Evolutionary conservation across 2,329 filamentous ascomycete genomes (phyloP).

Genomic region (Colletotrichum tanaceti): DNA sequence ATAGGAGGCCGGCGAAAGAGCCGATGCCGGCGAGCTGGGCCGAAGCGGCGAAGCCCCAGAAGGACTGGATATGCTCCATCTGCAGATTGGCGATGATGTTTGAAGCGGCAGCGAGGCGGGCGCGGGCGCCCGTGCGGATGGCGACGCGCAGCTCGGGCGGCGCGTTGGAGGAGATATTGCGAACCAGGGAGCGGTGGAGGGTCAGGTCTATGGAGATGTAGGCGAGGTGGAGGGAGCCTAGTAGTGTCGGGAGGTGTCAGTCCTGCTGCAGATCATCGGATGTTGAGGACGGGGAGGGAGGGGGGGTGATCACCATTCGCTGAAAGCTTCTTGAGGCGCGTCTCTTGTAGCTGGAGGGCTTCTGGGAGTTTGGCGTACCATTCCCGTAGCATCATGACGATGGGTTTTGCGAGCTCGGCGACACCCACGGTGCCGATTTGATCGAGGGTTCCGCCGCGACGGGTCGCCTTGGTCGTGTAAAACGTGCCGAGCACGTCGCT

Average conservation of each 20-base stretch:
- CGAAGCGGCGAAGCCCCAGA: constrained; percentile 59
- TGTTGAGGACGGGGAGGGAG: constrained; percentile 26
- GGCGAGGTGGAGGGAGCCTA: constrained; percentile 60
- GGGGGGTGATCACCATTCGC: constrained; percentile 44
- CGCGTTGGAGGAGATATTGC: constrained; percentile 53
- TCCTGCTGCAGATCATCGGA: background rate
- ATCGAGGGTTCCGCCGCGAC: constrained; percentile 47
- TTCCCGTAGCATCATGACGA: constrained; percentile 49
- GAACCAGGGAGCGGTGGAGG: constrained; percentile 61
- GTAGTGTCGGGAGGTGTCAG: constrained; percentile 47
- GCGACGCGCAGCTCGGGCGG: constrained; percentile 47
- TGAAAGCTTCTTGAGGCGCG: constrained; percentile 55
- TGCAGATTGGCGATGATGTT: constrained; percentile 55
- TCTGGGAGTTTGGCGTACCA: constrained; percentile 62
- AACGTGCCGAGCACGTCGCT: constrained; percentile 62
- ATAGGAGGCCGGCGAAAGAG: constrained; percentile 55
- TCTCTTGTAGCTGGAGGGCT: constrained; percentile 58
- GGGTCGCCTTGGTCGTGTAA: constrained; percentile 54
- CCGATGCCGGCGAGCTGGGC: constrained; percentile 58
- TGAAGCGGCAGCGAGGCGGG: constrained; percentile 55
- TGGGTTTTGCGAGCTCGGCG: constrained; percentile 50
- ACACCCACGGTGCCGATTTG: constrained; percentile 50
- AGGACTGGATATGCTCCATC: constrained; percentile 59
- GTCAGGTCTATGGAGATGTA: constrained; percentile 64
- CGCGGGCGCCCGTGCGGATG: constrained; percentile 53